Conservation (phyloP, 441 rosid genomes). For the Melastoma candidum region DNA sequence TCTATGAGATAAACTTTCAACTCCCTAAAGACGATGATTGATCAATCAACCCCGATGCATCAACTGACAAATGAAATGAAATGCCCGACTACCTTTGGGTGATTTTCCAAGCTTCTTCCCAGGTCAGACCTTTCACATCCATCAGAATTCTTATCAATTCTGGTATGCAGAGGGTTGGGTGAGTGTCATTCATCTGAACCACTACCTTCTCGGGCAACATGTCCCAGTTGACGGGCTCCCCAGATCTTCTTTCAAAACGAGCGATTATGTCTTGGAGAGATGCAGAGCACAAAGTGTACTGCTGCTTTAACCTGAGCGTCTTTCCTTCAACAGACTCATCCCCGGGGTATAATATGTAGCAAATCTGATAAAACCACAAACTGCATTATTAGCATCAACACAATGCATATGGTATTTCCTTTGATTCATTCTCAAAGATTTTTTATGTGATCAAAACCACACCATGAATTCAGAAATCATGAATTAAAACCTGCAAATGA, state of each 20-base stretch:
- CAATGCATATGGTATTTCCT: too few relatives aligned
- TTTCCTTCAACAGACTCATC: slow-evolving; percentile 89
- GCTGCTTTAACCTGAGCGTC: slow-evolving; percentile 88
- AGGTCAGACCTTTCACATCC: slow-evolving; percentile 46
- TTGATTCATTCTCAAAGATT: too few relatives aligned
- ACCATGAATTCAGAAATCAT: too few relatives aligned
- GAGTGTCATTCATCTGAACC: slow-evolving; percentile 92
- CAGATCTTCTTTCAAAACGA: slow-evolving; percentile 75
- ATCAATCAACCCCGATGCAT: too few relatives aligned
- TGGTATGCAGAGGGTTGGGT: slow-evolving; percentile 70
- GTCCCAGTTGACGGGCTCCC: slow-evolving; percentile 57
- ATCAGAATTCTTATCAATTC: slow-evolving; percentile 47
- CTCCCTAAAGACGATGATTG: too few relatives aligned
- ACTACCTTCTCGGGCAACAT: slow-evolving; percentile 85
- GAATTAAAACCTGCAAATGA: too few relatives aligned
- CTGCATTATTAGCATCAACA: not conserved
- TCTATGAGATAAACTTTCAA: too few relatives aligned
- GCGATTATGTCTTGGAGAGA: slow-evolving; percentile 89
- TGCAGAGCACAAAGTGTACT: slow-evolving; percentile 90
- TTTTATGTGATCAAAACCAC: too few relatives aligned
- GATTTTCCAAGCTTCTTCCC: slow-evolving; percentile 66
- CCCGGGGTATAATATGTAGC: slow-evolving; percentile 86
- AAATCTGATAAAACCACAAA: slow-evolving; percentile 35
- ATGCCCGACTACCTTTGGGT: slow-evolving; percentile 34
- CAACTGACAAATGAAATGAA: too few relatives aligned